These are phyloP conservation scores for Penstemon eatonii DNA, from an alignment of 257 asterid species.

Conservation along the genomic window DNA sequence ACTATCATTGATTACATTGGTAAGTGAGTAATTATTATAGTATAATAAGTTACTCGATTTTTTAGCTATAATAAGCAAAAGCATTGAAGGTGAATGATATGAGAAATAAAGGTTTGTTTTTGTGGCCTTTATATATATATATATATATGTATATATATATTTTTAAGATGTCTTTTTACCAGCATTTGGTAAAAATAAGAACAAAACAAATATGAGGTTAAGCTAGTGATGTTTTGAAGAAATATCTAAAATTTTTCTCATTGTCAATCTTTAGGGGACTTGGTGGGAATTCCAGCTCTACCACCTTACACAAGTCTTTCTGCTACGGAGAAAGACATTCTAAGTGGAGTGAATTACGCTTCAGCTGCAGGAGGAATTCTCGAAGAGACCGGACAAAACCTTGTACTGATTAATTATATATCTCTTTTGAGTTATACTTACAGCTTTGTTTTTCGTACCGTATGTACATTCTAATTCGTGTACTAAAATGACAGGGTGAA, in stretches of 20 bases:
- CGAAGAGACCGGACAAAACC: slow-evolving; percentile 63
- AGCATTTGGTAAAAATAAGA: no score
- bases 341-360: slow-evolving; percentile 71
- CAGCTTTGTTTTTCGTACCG: not conserved
- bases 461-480: not conserved
- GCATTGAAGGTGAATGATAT: no score
- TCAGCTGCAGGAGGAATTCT: slow-evolving; percentile 83
- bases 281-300: slow-evolving; percentile 43
- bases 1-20: slow-evolving; percentile 61
- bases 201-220: no score
- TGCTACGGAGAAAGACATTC: slow-evolving; percentile 33
- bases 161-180: no score
- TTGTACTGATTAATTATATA: slow-evolving; percentile 35
- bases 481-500: slow-evolving; percentile 44
- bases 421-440: not conserved
- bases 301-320: slow-evolving; percentile 51
- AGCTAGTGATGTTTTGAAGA: no score
- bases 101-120: no score
- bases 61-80: no score
- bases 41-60: no score
- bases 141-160: no score
- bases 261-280: slow-evolving; percentile 41
- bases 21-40: slow-evolving; percentile 3
- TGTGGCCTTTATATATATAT: no score
- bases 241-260: not conserved